Conservation (phyloP, 164 flowering plant species). For the Tetracentron sinense region DNA sequence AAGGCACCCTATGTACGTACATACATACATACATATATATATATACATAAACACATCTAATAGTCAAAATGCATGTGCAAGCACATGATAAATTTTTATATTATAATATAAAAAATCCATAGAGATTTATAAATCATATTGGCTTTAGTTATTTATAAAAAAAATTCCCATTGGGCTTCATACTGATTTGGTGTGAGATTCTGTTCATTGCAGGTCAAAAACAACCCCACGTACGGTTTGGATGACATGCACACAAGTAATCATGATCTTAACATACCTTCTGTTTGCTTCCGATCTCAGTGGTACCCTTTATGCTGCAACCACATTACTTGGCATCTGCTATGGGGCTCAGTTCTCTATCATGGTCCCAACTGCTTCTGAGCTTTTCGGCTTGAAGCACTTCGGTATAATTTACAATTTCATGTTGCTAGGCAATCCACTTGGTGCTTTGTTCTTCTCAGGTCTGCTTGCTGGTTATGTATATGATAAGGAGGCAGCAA, state of each 20-base stretch:
- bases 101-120: background rate
- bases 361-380: conserved; percentile 86
- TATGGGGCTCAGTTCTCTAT: conserved; percentile 77
- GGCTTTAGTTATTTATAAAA: background rate
- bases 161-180: background rate
- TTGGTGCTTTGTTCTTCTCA: conserved; percentile 83
- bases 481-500: conserved; percentile 66
- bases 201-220: conserved; percentile 49
- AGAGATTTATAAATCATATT: background rate
- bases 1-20: no score
- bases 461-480: conserved; percentile 66
- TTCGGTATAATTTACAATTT: conserved; percentile 71
- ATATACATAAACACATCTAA: background rate
- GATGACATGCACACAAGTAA: conserved; percentile 63
- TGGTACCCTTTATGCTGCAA: conserved; percentile 70
- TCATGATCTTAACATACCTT: conserved; percentile 63
- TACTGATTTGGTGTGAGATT: background rate
- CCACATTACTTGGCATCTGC: conserved; percentile 80
- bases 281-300: conserved; percentile 61
- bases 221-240: conserved; percentile 68
- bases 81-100: background rate
- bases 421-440: conserved; percentile 69
- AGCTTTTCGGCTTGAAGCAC: conserved; percentile 82
- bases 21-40: no score
- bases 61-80: no score